Percentiles rank a stretch among this genome's conserved stretches.
phyloP scores from a whole-genome alignment of 768 basidiomycete genomes.

The Asterophora lycoperdoides region DNA sequence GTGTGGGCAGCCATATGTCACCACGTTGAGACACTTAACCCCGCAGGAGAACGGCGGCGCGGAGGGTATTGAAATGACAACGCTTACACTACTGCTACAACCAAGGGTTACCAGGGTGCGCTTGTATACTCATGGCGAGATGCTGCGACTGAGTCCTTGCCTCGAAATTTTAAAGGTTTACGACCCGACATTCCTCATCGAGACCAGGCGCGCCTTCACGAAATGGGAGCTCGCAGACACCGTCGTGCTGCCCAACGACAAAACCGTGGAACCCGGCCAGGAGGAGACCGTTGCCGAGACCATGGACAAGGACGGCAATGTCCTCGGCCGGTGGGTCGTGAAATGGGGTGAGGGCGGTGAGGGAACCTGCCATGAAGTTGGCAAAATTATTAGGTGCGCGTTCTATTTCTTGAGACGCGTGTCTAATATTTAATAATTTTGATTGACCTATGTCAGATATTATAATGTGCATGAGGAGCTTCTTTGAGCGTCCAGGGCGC shows the following conservation, averaged over 20 bases:
- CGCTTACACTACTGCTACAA: slow-evolving; percentile 55
- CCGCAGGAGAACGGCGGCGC: slow-evolving; percentile 39
- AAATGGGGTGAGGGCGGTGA: slow-evolving; percentile 64
- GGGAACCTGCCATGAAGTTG: slow-evolving; percentile 60
- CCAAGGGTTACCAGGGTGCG: slow-evolving; percentile 59
- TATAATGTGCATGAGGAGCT: slow-evolving; percentile 49
- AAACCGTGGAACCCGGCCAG: slow-evolving; percentile 35
- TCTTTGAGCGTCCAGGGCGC: slow-evolving; percentile 16
- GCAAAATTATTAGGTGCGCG: slow-evolving; percentile 57
- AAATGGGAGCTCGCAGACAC: slow-evolving; percentile 71
- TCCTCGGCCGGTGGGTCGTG: slow-evolving; percentile 77
- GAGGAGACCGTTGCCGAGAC: slow-evolving; percentile 86
- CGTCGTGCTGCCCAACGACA: slow-evolving; percentile 43
- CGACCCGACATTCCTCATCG: slow-evolving; percentile 67
- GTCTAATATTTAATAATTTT: background rate
- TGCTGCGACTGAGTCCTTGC: background rate
- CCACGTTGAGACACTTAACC: slow-evolving; percentile 48
- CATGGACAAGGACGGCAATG: slow-evolving; percentile 47
- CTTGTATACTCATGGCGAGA: background rate
- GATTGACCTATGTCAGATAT: slow-evolving; percentile 23
- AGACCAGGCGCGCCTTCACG: slow-evolving; percentile 65
- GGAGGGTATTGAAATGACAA: slow-evolving; percentile 66
- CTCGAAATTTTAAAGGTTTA: slow-evolving; percentile 49
- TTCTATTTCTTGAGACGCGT: background rate
- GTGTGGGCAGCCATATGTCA: slow-evolving; percentile 75